Conservation (phyloP, 805 yeast genomes). For the Pichia manshurica region DNA sequence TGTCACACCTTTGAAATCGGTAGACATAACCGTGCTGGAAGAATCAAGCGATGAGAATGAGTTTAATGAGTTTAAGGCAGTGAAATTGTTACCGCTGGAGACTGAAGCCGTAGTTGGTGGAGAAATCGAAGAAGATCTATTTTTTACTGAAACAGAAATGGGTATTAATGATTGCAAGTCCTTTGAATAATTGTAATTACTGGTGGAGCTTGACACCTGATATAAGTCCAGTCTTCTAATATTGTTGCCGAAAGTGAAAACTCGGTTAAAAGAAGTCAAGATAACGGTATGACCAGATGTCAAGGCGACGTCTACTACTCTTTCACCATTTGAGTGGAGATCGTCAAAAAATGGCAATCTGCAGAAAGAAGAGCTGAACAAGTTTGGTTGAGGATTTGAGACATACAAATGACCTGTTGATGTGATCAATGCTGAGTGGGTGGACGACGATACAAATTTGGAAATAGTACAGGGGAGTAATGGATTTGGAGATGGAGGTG, state of each 20-base stretch:
- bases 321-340: constrained; percentile 16
- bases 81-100: constrained; percentile 4
- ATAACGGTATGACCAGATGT: constrained; percentile 68
- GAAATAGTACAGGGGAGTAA: constrained; percentile 2
- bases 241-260: constrained; percentile 79
- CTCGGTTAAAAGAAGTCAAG: constrained; percentile 43
- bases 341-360: constrained; percentile 13
- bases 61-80: not conserved
- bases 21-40: constrained; percentile 30
- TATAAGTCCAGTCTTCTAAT: constrained; percentile 18
- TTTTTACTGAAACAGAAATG: not conserved
- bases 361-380: constrained; percentile 5
- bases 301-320: constrained; percentile 36
- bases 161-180: constrained; percentile 8
- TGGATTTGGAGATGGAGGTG: constrained; percentile 6
- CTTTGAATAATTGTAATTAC: constrained; percentile 15
- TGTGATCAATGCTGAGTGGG: constrained; percentile 13
- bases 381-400: not conserved
- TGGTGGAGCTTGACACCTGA: constrained; percentile 20
- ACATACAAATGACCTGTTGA: constrained; percentile 10
- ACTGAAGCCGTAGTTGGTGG: constrained; percentile 11
- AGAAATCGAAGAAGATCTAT: not conserved
- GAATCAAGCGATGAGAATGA: not conserved
- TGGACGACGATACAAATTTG: constrained; percentile 5
- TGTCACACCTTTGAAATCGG: constrained; percentile 38